Evolutionary conservation across 495 filamentous ascomycete species (phyloP).

Genomic region (Hamigera avellanea): DNA sequence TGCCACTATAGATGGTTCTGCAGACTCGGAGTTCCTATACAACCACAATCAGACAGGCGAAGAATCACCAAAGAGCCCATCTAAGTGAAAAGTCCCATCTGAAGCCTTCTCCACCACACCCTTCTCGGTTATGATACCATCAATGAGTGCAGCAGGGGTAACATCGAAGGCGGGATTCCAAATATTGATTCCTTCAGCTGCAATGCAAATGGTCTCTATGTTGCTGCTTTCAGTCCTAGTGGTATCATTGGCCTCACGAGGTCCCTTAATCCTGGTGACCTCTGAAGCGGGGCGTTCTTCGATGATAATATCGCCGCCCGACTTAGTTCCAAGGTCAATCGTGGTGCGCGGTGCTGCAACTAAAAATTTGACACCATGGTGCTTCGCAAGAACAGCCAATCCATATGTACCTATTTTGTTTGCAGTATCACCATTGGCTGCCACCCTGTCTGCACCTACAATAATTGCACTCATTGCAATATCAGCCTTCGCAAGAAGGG

Average conservation of each 20-base stretch:
- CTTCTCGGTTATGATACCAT: conserved; percentile 87
- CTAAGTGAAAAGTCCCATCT: conserved; percentile 69
- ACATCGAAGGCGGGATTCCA: conserved; percentile 98
- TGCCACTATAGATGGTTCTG: no score
- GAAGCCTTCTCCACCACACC: conserved; percentile 69
- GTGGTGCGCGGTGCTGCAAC: conserved; percentile 92
- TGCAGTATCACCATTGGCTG: conserved; percentile 91
- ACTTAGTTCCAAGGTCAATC: conserved; percentile 71
- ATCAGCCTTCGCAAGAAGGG: conserved; percentile 54
- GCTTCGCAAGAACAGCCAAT: conserved; percentile 71
- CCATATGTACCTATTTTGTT: conserved; percentile 98
- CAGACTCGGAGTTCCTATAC: no score
- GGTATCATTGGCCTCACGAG: conserved; percentile 35
- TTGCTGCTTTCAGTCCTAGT: conserved; percentile 33
- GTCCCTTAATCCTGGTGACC: conserved; percentile 70
- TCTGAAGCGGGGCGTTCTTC: conserved; percentile 74
- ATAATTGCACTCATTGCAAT: conserved; percentile 70
- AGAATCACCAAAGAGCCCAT: conserved; percentile 29
- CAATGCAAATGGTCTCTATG: conserved; percentile 64
- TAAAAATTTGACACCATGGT: conserved; percentile 87
- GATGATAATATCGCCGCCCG: conserved; percentile 69
- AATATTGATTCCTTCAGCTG: conserved; percentile 67
- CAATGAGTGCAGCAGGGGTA: conserved; percentile 75
- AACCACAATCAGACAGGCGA: not conserved
- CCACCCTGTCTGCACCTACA: conserved; percentile 90